Evolutionary conservation across 306 rosid species (phyloP), one percentile per base, ranked within the genome.

Genomic region (Senna siamea): DNA sequence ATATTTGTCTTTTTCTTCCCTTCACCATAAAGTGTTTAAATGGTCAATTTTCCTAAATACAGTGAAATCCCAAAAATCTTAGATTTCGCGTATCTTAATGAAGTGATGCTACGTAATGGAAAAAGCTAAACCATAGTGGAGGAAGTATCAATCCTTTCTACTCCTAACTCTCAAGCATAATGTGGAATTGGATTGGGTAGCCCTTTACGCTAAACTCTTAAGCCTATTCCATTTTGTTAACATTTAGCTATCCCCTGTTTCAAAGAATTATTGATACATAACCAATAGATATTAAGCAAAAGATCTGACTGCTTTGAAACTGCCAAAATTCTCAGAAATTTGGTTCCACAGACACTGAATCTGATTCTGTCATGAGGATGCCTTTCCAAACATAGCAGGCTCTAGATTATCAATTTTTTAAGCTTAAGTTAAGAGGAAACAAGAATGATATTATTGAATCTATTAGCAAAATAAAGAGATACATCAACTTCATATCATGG

Each of bases 101-200:
- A 76, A 58, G 70, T 61, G 79, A 79, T 69, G 32, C 34, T 60
- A 53, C 79, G 37, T 32, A 22, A 17, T 23, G 37, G 32, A 19
- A 62, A 58, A 62, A 18, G 30, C 4, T 19, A 1, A 9, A 55
- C 14, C 18, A 9, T 30, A 76, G 81, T 79, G 87, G 87, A 44
- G 76, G 60, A 55, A 61, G 87, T 38, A 83, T 79, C 74, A 67
- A 79, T 83, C 65, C 48, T 9, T 5, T 40, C 11, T 51, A 8
- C 72, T 57, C 11, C 51, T 56, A 78, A 75, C 48, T 51, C 54
- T 50, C 46, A 65, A 70, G 67, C 37, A 51, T 56, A 70, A 50
- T 66, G 59, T 56, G 70, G 66, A 62, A 30, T 34, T 43, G 28
- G 30, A 26, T 26, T 26, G 30, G 26, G 41, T 2, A 41, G 44